Base-by-base conservation (phyloP, 176 grass and related monocot species). In the Oryza nivara region DNA sequence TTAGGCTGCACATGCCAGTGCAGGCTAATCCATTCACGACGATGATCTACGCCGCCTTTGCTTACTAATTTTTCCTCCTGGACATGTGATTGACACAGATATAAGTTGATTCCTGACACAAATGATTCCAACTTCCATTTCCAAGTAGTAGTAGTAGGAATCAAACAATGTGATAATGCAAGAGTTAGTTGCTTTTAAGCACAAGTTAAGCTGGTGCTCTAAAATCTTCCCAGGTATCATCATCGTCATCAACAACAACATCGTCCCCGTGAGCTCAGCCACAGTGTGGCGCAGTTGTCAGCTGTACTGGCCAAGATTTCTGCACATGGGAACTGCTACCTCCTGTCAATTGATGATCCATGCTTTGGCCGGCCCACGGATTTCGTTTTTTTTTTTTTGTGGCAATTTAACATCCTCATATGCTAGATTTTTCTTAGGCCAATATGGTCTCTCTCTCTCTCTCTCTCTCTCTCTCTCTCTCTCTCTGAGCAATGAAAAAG, bases 401-500 rank as follows among this genome's bases (percentile, higher is more conserved):
- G 77, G 87, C 65, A 32, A 17, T 65, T 43, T 43, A 9, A 43
- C 12, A 41, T 45, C 79, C 49, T 82, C 79, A 77, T 28, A 83
- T 76, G 72, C 45, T 64, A 58, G 35, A 87, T 70, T 88, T 88
- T 88, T 88, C 80, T 77, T 19, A 10, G 13, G 7, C 66, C 87
- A 78, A 73, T 34, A 54, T 47, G 38, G 20, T 60, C 52, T 6
- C 34, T 15, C 34, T 47, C 14, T 56, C 79, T 56, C 79, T 15
- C 34, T 47, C 14, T 56, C 79, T 56, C 79, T 56, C 79, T 8
- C 17, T 68, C 52, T 6, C 34, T 15, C 34, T 47, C 14, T 58
- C 65, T 58, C 79, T 8, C 12, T 68, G 45, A 22, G 72, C 74
- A 48, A n/a, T 9, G 54, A 58, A 58, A 30, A 56, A 41, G 73